Evolutionary conservation across 768 basidiomycete genomes (phyloP), one percentile per base, ranked within the genome.

Genomic region (Heimioporus sp.): DNA sequence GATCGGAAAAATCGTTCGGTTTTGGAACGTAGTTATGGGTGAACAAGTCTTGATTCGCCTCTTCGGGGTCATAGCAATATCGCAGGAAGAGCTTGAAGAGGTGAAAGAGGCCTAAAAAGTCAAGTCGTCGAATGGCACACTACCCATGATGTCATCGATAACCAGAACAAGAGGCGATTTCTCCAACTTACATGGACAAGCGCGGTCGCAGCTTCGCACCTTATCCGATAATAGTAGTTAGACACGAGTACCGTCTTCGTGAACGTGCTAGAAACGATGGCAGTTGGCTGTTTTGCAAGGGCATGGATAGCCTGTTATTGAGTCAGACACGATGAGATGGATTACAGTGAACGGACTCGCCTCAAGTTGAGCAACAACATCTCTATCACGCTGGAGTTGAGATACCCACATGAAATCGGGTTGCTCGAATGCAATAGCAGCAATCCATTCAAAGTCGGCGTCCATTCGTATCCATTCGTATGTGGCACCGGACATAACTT

Each of bases 391-490:
- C 70, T 96, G 92, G 46, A 99, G 74, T 66, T 98, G 97, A 37
- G 87, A 92, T 19, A 96, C 90, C 94, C 95, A 99, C 92, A 96
- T 96, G 64, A 94, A 98, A 73, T 95, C 94, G 39, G 92, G 92
- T 72, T 98, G 93, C 46, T 95, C 90, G 57, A 96, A 98, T 56
- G 84, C 85, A 55, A 98, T 81, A 36, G 80, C 80, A n/a, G 92
- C 89, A 49, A 98, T 90, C 97, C 97, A 99, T 72, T 99, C 97
- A 68, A 97, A 95, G 66, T 99, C 97, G 15, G 97, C 94, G 65
- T 99, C 97, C 80, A 98, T 91, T 56, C 97, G 78, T 52, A 99
- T 98, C 96, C 96, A 99, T 71, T 99, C 97, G 70, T 98, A 99
- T 4, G 93, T 96, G 56, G 96, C 95, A 16, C 91, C 91, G 36